These are phyloP conservation scores for Aegle marmelos DNA, from an alignment of 345 rosid species.

Conservation along the genomic window DNA sequence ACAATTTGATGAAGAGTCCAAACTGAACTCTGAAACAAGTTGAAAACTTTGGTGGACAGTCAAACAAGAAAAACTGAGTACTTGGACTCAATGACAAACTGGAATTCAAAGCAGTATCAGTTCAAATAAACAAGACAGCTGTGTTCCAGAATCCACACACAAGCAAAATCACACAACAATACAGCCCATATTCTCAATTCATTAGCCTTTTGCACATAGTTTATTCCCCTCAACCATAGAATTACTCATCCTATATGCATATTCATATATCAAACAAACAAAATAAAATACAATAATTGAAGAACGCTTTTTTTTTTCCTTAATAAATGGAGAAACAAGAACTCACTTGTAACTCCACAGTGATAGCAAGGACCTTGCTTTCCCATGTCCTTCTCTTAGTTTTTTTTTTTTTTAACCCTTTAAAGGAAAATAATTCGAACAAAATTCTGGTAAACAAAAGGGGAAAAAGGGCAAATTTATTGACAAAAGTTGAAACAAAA, in stretches of 20 bases:
- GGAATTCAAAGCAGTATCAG: slow-evolving; percentile 11
- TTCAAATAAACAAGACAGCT: slow-evolving; percentile 10
- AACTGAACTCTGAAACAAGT: slow-evolving; percentile 14
- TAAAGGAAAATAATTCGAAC: slow-evolving; percentile 19
- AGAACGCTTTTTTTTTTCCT: slow-evolving; percentile 9
- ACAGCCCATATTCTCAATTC: slow-evolving; percentile 22
- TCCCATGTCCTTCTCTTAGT: slow-evolving; percentile 56
- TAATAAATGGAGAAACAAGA: slow-evolving; percentile 52
- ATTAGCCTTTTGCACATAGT: slow-evolving; percentile 18
- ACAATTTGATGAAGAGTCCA: slow-evolving; percentile 16
- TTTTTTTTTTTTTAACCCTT: slow-evolving; percentile 12
- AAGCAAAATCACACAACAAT: slow-evolving; percentile 25
- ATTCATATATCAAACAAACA: slow-evolving; percentile 4
- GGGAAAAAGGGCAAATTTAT: slow-evolving; percentile 9
- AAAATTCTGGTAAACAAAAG: slow-evolving; percentile 13
- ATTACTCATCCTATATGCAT: slow-evolving; percentile 23
- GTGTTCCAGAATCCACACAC: slow-evolving; percentile 21
- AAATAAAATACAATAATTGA: slow-evolving; percentile 2
- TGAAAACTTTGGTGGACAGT: slow-evolving; percentile 24
- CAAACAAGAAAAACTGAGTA: slow-evolving; percentile 13
- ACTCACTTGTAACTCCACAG: slow-evolving; percentile 99
- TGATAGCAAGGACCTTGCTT: slow-evolving; percentile 98
- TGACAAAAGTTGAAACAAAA: slow-evolving; percentile 20
- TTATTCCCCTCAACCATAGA: slow-evolving; percentile 18
- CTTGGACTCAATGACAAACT: slow-evolving; percentile 16